Percentiles rank a stretch among this genome's conserved stretches.
phyloP scores from a whole-genome alignment of 306 rosid genomes.

The Neltuma alba region DNA sequence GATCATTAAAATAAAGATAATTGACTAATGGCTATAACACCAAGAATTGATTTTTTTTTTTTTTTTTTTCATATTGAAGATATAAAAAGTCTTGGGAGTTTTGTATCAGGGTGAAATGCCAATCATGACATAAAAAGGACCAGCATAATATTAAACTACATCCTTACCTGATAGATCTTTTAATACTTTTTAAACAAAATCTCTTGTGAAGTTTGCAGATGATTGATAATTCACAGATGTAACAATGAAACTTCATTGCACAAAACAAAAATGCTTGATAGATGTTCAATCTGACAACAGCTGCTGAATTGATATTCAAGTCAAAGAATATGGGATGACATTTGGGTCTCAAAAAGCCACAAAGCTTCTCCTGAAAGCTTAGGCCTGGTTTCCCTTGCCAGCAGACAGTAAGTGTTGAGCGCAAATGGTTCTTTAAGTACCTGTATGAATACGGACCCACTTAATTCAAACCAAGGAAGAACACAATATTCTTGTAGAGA shows the following conservation, averaged over 20 bases:
- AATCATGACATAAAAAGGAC: constrained; percentile 25
- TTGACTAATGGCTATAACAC: constrained; percentile 6
- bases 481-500: background rate
- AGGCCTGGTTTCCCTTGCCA: constrained; percentile 76
- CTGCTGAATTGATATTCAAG: constrained; percentile 81
- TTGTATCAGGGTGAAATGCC: constrained; percentile 15
- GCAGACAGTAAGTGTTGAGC: constrained; percentile 68
- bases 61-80: no score
- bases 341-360: constrained; percentile 74
- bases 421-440: constrained; percentile 72
- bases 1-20: constrained; percentile 29
- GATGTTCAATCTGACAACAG: constrained; percentile 78
- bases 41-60: background rate
- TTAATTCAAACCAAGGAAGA: constrained; percentile 7
- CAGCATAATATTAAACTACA: constrained; percentile 11
- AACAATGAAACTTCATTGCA: constrained; percentile 93
- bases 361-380: constrained; percentile 56
- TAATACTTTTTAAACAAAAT: constrained; percentile 43
- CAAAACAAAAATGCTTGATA: constrained; percentile 68
- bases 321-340: constrained; percentile 88
- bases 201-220: constrained; percentile 55
- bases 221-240: constrained; percentile 60
- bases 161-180: constrained; percentile 70
- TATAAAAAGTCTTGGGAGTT: background rate
- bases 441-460: constrained; percentile 53